These are phyloP conservation scores for Leptographium lundbergii DNA, from an alignment of 2,329 filamentous ascomycete species.

Conservation along the genomic window DNA sequence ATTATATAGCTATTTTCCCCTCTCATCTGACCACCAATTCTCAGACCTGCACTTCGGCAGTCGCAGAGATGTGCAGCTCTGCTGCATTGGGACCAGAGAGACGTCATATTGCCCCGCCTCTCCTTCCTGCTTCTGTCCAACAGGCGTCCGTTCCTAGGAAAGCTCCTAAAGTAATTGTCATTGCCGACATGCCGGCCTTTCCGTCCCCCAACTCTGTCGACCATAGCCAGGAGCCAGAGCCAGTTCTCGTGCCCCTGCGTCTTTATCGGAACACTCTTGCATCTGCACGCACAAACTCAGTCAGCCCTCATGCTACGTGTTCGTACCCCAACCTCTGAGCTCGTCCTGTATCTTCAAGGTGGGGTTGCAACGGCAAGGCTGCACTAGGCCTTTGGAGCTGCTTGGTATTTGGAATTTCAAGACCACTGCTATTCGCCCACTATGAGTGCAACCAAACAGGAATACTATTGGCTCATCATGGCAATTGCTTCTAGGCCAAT, in stretches of 20 bases:
- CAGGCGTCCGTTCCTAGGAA: background rate
- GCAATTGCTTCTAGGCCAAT: too few species aligned
- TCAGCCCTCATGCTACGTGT: background rate
- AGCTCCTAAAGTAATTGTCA: background rate
- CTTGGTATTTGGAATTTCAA: background rate
- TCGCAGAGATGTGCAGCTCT: background rate
- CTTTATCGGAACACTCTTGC: too few species aligned
- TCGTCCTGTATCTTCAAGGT: background rate
- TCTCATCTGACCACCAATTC: background rate
- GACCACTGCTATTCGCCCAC: too few species aligned
- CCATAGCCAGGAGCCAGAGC: too few species aligned
- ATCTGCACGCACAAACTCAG: background rate
- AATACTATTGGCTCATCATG: too few species aligned
- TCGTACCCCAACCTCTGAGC: too few species aligned
- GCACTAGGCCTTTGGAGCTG: background rate
- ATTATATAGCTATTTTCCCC: background rate
- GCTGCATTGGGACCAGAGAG: background rate
- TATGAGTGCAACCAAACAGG: too few species aligned
- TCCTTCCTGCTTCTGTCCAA: background rate
- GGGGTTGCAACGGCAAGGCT: background rate
- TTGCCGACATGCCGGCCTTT: background rate
- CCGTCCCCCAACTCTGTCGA: background rate
- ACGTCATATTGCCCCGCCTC: background rate
- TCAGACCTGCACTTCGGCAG: background rate
- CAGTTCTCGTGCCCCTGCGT: too few species aligned